These are phyloP conservation scores for Aspergillus phoenicis DNA, from an alignment of 2,329 filamentous ascomycete genomes.

Conservation along the genomic window DNA sequence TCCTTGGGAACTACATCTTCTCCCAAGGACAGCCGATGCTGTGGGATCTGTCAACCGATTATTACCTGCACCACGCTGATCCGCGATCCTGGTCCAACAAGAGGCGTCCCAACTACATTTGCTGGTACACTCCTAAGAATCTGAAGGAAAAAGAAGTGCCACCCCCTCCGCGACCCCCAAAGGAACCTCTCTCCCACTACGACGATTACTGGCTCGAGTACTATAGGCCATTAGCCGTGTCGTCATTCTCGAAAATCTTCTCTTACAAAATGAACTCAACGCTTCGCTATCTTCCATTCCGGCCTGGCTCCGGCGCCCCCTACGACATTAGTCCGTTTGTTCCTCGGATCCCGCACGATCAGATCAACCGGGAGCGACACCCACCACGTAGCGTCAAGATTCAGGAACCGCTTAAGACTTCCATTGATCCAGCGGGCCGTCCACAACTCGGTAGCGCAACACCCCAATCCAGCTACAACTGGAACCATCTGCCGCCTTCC, in stretches of 20 bases:
- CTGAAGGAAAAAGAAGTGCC: slow-evolving; percentile 67
- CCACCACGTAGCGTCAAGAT: slow-evolving; percentile 64
- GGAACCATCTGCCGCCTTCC: slow-evolving; percentile 38
- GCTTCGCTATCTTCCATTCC: slow-evolving; percentile 77
- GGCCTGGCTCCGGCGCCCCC: slow-evolving; percentile 65
- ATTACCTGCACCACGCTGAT: slow-evolving; percentile 90
- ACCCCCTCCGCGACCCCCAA: slow-evolving; percentile 38
- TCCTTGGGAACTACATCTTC: slow-evolving; percentile 94
- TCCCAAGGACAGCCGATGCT: slow-evolving; percentile 86
- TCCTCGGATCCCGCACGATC: slow-evolving; percentile 63
- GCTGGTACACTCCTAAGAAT: slow-evolving; percentile 80
- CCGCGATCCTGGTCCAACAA: slow-evolving; percentile 72
- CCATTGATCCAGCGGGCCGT: slow-evolving; percentile 36
- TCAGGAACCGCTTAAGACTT: slow-evolving; percentile 59
- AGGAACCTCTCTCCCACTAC: slow-evolving; percentile 56
- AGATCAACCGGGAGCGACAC: slow-evolving; percentile 62
- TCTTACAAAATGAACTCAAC: slow-evolving; percentile 90
- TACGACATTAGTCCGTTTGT: slow-evolving; percentile 89
- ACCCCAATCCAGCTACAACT: slow-evolving; percentile 24
- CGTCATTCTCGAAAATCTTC: slow-evolving; percentile 89
- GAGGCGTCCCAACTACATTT: slow-evolving; percentile 71
- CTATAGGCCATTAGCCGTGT: slow-evolving; percentile 84
- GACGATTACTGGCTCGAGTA: slow-evolving; percentile 99
- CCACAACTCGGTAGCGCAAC: slow-evolving; percentile 13
- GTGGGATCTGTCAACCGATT: slow-evolving; percentile 93